phyloP scores from a whole-genome alignment of 768 basidiomycete genomes.

The Leccinum barrowsii region DNA sequence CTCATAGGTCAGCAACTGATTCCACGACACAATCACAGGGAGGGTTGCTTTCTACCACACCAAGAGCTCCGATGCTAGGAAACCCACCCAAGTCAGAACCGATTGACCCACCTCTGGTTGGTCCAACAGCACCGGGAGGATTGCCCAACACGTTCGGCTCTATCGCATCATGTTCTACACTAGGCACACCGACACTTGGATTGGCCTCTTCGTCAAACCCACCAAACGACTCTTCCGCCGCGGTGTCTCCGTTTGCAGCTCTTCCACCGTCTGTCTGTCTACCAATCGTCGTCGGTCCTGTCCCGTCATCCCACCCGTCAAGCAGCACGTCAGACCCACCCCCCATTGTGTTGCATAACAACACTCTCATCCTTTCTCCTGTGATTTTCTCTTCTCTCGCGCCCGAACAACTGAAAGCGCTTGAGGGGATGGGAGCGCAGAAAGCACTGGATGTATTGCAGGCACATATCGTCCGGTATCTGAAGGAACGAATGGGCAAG shows the following conservation, averaged over 20 bases:
- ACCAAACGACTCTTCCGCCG: conserved; percentile 17
- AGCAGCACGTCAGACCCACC: conserved; percentile 40
- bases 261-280: conserved; percentile 51
- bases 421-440: conserved; percentile 79
- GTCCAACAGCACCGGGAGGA: conserved; percentile 1
- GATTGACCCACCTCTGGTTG: neutral
- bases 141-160: neutral
- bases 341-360: conserved; percentile 81
- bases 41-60: conserved; percentile 5
- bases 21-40: conserved; percentile 1
- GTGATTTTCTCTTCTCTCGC: conserved; percentile 78
- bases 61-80: neutral
- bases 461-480: conserved; percentile 76
- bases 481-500: conserved; percentile 65
- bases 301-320: conserved; percentile 60
- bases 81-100: conserved; percentile 5
- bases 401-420: conserved; percentile 64
- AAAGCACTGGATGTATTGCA: conserved; percentile 80
- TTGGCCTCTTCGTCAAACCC: conserved; percentile 9
- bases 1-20: conserved; percentile 27
- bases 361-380: conserved; percentile 81
- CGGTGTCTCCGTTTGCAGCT: conserved; percentile 26
- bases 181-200: conserved; percentile 10
- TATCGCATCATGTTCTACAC: neutral
- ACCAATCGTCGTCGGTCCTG: conserved; percentile 73